phyloP scores from a whole-genome alignment of 768 basidiomycete genomes.

The Lactifluus echinatus region DNA sequence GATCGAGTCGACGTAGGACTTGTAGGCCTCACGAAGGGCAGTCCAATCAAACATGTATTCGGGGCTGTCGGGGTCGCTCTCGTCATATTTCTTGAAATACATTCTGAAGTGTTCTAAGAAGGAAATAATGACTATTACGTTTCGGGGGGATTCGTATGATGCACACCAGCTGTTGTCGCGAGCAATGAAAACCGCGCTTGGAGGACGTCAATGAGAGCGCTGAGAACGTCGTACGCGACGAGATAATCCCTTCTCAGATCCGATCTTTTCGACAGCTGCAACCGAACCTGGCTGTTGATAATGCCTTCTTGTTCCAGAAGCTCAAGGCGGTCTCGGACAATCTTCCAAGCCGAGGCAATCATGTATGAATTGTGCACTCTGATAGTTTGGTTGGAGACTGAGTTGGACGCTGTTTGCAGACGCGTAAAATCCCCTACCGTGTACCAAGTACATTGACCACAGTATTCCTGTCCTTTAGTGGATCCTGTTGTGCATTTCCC shows the following conservation, averaged over 20 bases:
- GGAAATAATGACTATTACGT: not conserved
- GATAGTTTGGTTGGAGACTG: constrained; percentile 3
- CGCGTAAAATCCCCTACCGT: constrained; percentile 15
- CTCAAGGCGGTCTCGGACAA: constrained; percentile 52
- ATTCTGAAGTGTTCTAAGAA: constrained; percentile 57
- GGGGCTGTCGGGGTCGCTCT: constrained; percentile 34
- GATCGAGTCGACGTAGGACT: constrained; percentile 77
- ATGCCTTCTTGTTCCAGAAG: constrained; percentile 48
- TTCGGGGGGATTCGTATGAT: constrained; percentile 14
- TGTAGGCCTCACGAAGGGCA: constrained; percentile 51
- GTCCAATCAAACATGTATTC: constrained; percentile 60
- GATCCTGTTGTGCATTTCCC: constrained; percentile 2
- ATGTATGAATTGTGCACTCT: constrained; percentile 80
- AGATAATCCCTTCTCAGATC: constrained; percentile 53
- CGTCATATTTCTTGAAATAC: constrained; percentile 50
- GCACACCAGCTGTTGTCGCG: constrained; percentile 61
- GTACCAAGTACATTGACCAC: constrained; percentile 20
- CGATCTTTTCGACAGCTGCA: constrained; percentile 43
- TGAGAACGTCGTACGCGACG: constrained; percentile 54
- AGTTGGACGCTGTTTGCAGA: constrained; percentile 3
- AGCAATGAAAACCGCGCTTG: constrained; percentile 62
- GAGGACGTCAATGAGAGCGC: constrained; percentile 46
- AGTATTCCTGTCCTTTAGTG: constrained; percentile 4
- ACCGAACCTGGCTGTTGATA: constrained; percentile 42
- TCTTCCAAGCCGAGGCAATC: constrained; percentile 76